Conservation (phyloP, 2,329 filamentous ascomycete genomes). For the Xylariaceae sp. region DNA sequence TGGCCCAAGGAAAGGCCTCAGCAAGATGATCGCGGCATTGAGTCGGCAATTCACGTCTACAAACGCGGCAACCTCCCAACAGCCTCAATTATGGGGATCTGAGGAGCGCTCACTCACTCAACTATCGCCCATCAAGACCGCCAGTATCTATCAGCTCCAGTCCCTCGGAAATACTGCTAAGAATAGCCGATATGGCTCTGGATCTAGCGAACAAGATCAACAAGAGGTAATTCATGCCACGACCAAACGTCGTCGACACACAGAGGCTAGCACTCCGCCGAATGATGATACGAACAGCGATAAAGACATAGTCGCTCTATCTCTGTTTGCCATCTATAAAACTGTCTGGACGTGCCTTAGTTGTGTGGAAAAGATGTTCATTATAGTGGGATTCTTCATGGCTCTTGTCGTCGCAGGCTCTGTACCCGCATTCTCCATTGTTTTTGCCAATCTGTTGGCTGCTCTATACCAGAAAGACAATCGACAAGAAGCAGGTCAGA, state of each 20-base stretch:
- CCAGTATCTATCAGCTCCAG: constrained; percentile 24
- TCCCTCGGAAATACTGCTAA: constrained; percentile 22
- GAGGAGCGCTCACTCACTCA: constrained; percentile 1
- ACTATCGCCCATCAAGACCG: constrained; percentile 18
- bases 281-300: not conserved
- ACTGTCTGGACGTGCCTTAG: constrained; percentile 68
- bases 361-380: constrained; percentile 44
- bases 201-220: not conserved
- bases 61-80: not conserved
- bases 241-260: not conserved
- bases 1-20: constrained; percentile 10
- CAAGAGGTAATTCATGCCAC: not conserved
- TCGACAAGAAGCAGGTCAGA: constrained; percentile 46
- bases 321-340: constrained; percentile 54
- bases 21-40: constrained; percentile 13
- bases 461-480: constrained; percentile 61
- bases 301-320: constrained; percentile 11
- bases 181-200: constrained; percentile 15
- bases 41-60: constrained; percentile 15
- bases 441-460: constrained; percentile 67
- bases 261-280: not conserved
- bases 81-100: not conserved
- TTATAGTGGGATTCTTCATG: constrained; percentile 58
- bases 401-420: constrained; percentile 61
- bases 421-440: constrained; percentile 71